These are phyloP conservation scores for Cyamopsis tetragonoloba DNA, from an alignment of 306 rosid species.

Conservation along the genomic window DNA sequence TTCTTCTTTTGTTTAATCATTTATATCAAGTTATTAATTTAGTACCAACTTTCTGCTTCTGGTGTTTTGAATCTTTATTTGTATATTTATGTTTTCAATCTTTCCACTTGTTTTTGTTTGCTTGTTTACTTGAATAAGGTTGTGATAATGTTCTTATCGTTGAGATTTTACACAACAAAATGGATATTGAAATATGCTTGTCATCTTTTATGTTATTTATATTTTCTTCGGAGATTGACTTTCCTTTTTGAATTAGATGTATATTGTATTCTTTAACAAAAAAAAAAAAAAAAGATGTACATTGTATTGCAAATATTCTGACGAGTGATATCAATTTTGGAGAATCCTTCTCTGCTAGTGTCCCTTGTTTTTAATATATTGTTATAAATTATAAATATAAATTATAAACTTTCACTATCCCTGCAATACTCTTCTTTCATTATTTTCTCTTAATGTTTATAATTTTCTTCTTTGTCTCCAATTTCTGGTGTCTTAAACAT, in stretches of 20 bases:
- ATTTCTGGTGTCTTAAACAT: no score
- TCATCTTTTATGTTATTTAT: neutral
- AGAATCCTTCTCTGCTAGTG: neutral
- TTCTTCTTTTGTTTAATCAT: neutral
- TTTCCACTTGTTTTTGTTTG: neutral
- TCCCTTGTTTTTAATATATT: neutral
- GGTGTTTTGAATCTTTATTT: no score
- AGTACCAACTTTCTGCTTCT: neutral
- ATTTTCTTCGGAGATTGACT: neutral
- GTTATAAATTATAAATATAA: neutral
- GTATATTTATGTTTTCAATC: no score
- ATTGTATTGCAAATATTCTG: slow-evolving; percentile 9
- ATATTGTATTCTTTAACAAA: no score
- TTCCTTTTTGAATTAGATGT: slow-evolving; percentile 3
- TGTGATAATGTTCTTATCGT: neutral
- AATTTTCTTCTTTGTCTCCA: no score
- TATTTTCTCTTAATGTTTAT: no score
- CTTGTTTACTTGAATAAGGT: neutral
- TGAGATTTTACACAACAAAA: neutral
- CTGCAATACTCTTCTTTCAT: neutral
- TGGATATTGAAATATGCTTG: neutral
- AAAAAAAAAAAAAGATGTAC: no score
- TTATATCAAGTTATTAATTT: no score
- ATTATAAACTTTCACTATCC: neutral
- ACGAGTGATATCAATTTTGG: neutral